Base-by-base conservation (phyloP, 2,329 filamentous ascomycete genomes). In the Sarocladium oryzae region DNA sequence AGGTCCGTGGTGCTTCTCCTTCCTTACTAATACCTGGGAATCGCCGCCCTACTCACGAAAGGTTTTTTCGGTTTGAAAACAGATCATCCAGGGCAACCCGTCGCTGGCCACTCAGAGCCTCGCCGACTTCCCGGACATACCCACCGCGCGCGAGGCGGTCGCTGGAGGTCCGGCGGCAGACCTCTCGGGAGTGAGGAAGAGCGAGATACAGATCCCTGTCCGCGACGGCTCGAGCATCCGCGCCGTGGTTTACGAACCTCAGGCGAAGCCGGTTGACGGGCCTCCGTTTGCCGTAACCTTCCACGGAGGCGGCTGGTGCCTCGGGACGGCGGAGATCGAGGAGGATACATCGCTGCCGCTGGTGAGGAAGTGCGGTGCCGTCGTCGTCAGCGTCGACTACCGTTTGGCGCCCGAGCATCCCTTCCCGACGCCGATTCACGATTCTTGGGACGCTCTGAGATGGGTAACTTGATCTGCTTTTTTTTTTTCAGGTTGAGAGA, bases 331-430 rank as follows among this genome's bases (percentile, higher is more conserved):
- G 11, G 69, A 73, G 18, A 75, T 73, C 1, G 75, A 78, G 61
- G 40, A 45, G 13, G n/a, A 28, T 16, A 45, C 40, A 4, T 45
- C 40, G 24, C 28, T 45, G 23, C 40, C 24, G 21, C 28, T 45
- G 18, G 40, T 30, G 21, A 45, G 40, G 16, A 4, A n/a, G 24
- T 45, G 21, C 40, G 21, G 23, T 23, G 63, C 68, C 2, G 66
- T 66, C n/a, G 72, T 78, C 26, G 65, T 80, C 51, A 72, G 77
- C 55, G 71, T 78, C 11, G 74, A 61, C 20, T 80, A 79, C 57
- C 69, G 76, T 3, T 67, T 78, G 1, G 72, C 76, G 0, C 76
- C 76, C 8, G 75, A 78, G 58, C 58, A 69, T 55, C 61, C 70
- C 6, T 77, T 75, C 53, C 76, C 76, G 16, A 68, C 68, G 13